Base-by-base conservation (phyloP, 306 rosid genomes). In the Vicia sativa region DNA sequence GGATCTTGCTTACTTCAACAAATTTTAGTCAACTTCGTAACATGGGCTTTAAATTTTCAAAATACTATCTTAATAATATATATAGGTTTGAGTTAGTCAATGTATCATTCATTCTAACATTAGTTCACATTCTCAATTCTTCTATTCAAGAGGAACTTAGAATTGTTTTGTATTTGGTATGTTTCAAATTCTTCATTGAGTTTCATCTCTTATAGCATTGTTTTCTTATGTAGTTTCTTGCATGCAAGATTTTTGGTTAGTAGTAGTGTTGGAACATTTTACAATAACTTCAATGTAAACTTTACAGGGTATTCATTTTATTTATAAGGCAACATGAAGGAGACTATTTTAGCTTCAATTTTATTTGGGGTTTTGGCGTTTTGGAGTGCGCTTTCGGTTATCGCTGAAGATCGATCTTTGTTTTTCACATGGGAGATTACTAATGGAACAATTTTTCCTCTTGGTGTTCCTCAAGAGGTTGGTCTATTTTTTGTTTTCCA, bases 381-480 rank as follows among this genome's bases (percentile, higher is more conserved):
- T 68, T 80, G 85, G 44, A 42, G 69, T 81, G 62, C 48, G 15
- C 7, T 82, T 55, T 72, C 70, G 4, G 87, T 85, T 70, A 72
- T 71, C 26, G 95, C 91, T 29, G 96, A 92, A 79, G 98, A 92
- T 11, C 63, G 86, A 11, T 89, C 86, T 23, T 19, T 56, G 72
- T 82, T 50, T 44, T 89, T 58, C 74, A 86, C 87, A 2, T 87
- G 95, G 95, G 73, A 64, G 68, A 74, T 89, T 38, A 86, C 95
- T 16, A 43, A 79, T 0, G 96, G 98, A 42, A 76, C 82, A 23
- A 75, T 86, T 64, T 80, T 57, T 72, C 96, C 98, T 3, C 86
- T 89, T 49, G 96, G 96, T 60, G 53, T 70, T 62, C 82, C 87
- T 46, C 98, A 89, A 69, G 80, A 77, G 95, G 96, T 88, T 19